A percentile compares a stretch with the other conserved stretches of the same genome.
These are phyloP conservation scores for Coemansia sp. DNA, from an alignment of 371 early-diverging fungal genomes.

Conservation along the genomic window DNA sequence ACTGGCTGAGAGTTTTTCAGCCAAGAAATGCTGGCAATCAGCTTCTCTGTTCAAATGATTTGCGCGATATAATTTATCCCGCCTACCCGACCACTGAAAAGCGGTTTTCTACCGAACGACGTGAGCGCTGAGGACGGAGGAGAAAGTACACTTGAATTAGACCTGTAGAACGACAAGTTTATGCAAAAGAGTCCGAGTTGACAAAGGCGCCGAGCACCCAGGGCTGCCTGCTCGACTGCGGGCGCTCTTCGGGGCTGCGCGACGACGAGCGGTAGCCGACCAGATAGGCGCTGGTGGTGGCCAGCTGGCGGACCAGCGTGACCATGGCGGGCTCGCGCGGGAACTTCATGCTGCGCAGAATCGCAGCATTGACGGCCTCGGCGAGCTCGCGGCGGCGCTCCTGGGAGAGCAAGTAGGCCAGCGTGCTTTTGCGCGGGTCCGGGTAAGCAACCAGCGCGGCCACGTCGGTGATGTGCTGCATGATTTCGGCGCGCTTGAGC, in stretches of 20 bases:
- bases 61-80: too few species aligned
- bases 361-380: conserved; percentile 28
- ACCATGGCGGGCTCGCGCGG: conserved; percentile 35
- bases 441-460: conserved; percentile 41
- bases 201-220: conserved; percentile 42
- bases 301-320: conserved; percentile 37
- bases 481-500: conserved; percentile 24
- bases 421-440: conserved; percentile 27
- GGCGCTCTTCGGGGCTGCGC: neutral
- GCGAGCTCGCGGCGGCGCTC: conserved; percentile 35
- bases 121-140: too few species aligned
- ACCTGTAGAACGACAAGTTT: neutral
- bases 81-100: too few species aligned
- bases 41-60: neutral
- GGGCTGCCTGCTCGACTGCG: conserved; percentile 10
- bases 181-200: conserved; percentile 30
- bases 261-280: conserved; percentile 24
- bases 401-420: conserved; percentile 31
- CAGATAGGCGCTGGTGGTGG: conserved; percentile 35
- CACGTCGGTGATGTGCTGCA: conserved; percentile 44
- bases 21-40: neutral
- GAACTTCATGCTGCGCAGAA: conserved; percentile 22
- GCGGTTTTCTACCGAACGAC: too few species aligned
- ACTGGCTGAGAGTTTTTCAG: neutral
- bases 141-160: too few species aligned